Evolutionary conservation across 306 rosid species (phyloP), one percentile per base, ranked within the genome.

Genomic region (Dryas octopetala): DNA sequence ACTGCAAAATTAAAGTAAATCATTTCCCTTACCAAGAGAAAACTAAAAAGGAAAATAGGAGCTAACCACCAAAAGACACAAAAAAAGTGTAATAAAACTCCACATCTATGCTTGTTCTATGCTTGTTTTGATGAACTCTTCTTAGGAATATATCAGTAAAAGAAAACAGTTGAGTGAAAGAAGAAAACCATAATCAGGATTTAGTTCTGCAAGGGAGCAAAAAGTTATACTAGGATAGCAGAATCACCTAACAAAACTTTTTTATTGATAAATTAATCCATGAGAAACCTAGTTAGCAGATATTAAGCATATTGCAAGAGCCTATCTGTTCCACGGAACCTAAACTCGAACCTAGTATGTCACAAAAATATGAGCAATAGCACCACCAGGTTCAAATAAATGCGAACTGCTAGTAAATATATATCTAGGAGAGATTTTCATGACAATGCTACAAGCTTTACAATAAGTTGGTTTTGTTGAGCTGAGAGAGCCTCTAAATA

Each of bases 341-440:
- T 52, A 69, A 38, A 16, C 38, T 69, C 74, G 16, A 69, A 52
- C 15, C 16, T 69, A 16, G 13, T 55, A 17, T 41, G 74, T 53
- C 50, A 54, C 9, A 7, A 16, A 4, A 70, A n/a, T 53, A 10
- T n/a, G 12, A 52, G 59, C 59, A 50, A 68, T 13, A 49, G 8
- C 47, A 9, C 53, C 61, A 51, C 44, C 58, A 7, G 72, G 44
- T 7, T 15, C 51, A 67, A 47, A 7, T 68, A 68, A 68, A 28
- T 7, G 5, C 23, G 9, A 23, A 23, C 23, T 23, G 1, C 23
- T 23, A 23, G 23, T 23, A 23, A 23, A 23, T 23, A 23, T 23
- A 23, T 23, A 23, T 23, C 23, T 23, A 23, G 23, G 23, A 23
- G 23, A 23, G 23, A 23, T 23, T 23, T 23, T 23, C 23, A 23